Percentiles rank a stretch among this genome's conserved stretches.
Evolutionary conservation across 257 asterid species (phyloP).

Genomic region (Solanum megistacrolobum): DNA sequence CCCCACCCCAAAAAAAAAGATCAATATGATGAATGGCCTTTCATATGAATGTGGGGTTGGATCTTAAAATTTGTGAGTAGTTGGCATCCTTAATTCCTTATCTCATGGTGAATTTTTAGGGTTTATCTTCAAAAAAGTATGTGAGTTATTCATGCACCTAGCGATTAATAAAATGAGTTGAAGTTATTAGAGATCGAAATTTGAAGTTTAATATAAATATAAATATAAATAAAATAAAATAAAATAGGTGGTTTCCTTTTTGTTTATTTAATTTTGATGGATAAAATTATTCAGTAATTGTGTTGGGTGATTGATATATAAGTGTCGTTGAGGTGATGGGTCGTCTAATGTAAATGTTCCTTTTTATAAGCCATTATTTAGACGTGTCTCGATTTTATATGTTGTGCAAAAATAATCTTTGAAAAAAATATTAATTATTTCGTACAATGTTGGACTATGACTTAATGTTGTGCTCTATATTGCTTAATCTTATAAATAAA

Average conservation of each 20-base stretch:
- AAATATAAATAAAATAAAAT: neutral
- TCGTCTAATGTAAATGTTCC: neutral
- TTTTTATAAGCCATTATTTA: neutral
- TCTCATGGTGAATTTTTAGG: neutral
- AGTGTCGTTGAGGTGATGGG: fast-evolving
- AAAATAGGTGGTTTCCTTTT: neutral
- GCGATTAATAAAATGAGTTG: neutral
- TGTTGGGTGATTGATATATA: neutral
- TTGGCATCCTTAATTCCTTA: neutral
- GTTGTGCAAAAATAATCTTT: neutral
- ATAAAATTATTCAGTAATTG: neutral
- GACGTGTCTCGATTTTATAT: neutral
- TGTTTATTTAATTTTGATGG: neutral
- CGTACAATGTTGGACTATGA: neutral
- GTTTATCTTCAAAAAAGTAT: neutral
- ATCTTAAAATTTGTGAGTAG: neutral
- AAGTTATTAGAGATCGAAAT: neutral
- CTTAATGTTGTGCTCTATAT: neutral
- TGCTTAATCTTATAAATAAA: neutral
- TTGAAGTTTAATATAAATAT: neutral
- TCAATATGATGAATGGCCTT: neutral
- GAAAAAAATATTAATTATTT: neutral
- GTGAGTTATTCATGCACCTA: neutral
- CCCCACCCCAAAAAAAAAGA: neutral
- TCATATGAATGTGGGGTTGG: neutral